Conservation (phyloP, 1,139 yeast species). For the Geotrichum phurueaensis region DNA sequence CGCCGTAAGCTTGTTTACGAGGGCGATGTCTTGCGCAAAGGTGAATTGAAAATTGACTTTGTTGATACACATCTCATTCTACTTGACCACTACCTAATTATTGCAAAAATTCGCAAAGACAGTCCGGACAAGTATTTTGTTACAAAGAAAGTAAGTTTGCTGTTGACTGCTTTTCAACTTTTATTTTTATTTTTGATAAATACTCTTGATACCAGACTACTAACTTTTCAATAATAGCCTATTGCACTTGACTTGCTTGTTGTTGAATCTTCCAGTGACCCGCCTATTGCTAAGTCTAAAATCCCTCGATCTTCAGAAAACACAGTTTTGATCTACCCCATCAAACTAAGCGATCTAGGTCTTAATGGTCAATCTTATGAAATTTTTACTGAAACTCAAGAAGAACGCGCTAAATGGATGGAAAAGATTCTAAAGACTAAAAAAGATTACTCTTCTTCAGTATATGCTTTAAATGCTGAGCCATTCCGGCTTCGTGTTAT, state of each 20-base stretch:
- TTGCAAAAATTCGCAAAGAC: conserved; percentile 49
- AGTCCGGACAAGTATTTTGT: conserved; percentile 22
- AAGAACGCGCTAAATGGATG: conserved; percentile 45
- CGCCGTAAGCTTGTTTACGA: conserved; percentile 53
- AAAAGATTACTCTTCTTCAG: conserved; percentile 44
- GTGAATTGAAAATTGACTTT: conserved; percentile 52
- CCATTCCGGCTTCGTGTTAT: conserved; percentile 52
- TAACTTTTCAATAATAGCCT: conserved; percentile 28
- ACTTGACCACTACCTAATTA: conserved; percentile 64
- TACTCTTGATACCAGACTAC: background rate
- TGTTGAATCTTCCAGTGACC: conserved; percentile 34
- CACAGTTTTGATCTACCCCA: conserved; percentile 38
- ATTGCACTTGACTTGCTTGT: conserved; percentile 39
- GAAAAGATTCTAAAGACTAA: conserved; percentile 51
- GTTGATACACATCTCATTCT: conserved; percentile 49
- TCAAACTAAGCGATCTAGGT: conserved; percentile 47
- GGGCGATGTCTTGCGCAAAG: conserved; percentile 58
- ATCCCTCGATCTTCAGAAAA: conserved; percentile 22
- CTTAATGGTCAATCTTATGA: conserved; percentile 43
- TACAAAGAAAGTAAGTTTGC: conserved; percentile 21
- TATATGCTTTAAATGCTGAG: conserved; percentile 41
- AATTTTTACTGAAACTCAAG: conserved; percentile 48
- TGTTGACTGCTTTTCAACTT: background rate
- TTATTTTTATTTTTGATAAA: conserved; percentile 16
- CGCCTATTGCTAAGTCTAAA: conserved; percentile 33